Evolutionary conservation across 176 grass and related monocot species (phyloP), one percentile per base, ranked within the genome.

Genomic region (Avena eriantha): DNA sequence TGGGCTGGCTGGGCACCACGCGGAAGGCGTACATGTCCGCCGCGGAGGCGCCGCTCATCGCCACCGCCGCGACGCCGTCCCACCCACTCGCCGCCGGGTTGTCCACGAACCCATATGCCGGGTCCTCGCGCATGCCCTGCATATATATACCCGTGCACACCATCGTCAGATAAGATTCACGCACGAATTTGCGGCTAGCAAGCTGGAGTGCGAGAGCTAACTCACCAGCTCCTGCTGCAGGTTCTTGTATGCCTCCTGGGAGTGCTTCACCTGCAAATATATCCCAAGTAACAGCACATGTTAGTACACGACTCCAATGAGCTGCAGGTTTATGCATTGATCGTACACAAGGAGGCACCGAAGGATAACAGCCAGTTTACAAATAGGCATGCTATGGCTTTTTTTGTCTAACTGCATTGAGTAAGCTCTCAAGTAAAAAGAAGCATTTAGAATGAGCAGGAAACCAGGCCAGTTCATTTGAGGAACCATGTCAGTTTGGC

Each of bases 1-100:
- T 98, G 64, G 93, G 96, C 82, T 98, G 93, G 87, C 81, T 95
- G 6, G 96, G 93, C 68, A 93, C 93, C 75, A 98, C 91, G 53
- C 91, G 93, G 87, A 92, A 98, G 21, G 91, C 73, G 72, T 92
- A 95, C 93, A 98, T 98, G 90, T 98, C 89, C 2, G 76, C 5
- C 4, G 78, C 54, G 21, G 18, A 79, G 39, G 58, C 80, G 46
- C 87, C 81, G 4, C 86, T 71, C 74, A 77, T 68, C 1, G 82
- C 68, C 64, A 76, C 53, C 15, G 78, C 86, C 8, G 85, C 73
- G 10, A 84, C 77, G 43, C 84, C 90, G 17, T 88, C 92, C 70
- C 91, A 93, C 10, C 82, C 84, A 39, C 15, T 36, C 11, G 43
- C 91, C 18, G 83, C 83, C 29, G 87, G 65, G 77, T 95, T 89